Evolutionary conservation across 177 flowering plant species (phyloP), one percentile per base, ranked within the genome.

Genomic region (Vitis hybrid): DNA sequence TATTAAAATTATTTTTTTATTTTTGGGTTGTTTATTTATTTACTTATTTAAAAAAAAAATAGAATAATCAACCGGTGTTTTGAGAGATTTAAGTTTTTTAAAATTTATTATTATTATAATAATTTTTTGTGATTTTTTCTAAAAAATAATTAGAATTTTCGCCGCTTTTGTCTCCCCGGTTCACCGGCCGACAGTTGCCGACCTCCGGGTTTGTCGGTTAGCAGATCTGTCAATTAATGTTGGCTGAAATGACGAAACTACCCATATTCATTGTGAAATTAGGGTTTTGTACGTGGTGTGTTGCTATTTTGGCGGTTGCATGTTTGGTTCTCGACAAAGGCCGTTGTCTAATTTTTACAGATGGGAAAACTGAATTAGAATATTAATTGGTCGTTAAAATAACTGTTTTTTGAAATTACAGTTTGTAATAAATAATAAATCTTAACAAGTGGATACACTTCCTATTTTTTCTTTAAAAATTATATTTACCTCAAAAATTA

Each of bases 141-240:
- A 3, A 45, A 39, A 3, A 49, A 17, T 26, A 30, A n/a, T 65
- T 48, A 64, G 70, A 62, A 67, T 71, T 73, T 80, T 78, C 74
- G 75, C 83, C 87, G 83, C 67, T 75, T 62, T 72, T 81, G 76
- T 74, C 83, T 82, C 82, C 84, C 80, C 59, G 75, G 66, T 75
- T 75, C 83, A 67, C 70, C 73, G 86, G 86, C 89, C 87, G 89
- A 86, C 89, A 83, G 56, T 82, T 83, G 85, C 89, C 85, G 81
- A 79, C 85, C 80, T 78, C 81, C 77, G 60, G 26, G 70, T 75
- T 82, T 86, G 89, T 86, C 86, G 81, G 78, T 18, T 57, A 73
- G 63, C 72, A 75, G 83, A 79, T 78, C 79, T 81, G 72, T 65
- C 70, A 74, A 23, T 62, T 48, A 69, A 65, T 69, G 60, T 17